Base-by-base conservation (phyloP, 495 filamentous ascomycete species). In the Parmelia sp. region DNA sequence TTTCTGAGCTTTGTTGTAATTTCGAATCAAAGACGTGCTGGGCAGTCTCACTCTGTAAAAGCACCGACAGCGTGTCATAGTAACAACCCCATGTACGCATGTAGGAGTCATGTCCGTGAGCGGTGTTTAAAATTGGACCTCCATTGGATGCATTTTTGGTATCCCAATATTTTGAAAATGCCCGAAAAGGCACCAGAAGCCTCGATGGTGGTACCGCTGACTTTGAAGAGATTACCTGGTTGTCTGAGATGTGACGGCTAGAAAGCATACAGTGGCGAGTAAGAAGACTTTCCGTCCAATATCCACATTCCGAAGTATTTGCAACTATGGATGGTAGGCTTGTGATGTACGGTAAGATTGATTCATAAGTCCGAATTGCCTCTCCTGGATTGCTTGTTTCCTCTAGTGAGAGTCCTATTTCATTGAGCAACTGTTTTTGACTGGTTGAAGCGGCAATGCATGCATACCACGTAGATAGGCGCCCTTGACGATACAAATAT, bases 221-320 rank as follows among this genome's bases (percentile, higher is more conserved):
- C 47, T 75, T 76, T 72, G 21, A 76, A 76, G 23, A 76, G 77
- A 60, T 77, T 73, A 6, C 15, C 12, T 37, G 19, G 51, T 65
- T 57, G 45, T 11, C 25, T 9, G 49, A 55, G 15, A 68, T 21
- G 44, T 86, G 79, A 19, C 27, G 55, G 64, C 82, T 81, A 17
- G 84, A 81, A 59, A 89, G 70, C 66, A 86, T 80, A 69, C 89
- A 92, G 60, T 85, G 86, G 60, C 87, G 86, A 1, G 85, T 86
- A 10, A 96, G 75, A 36, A 90, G 81, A 21, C 86, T 82, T 69
- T 96, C 90, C 11, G 88, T 84, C 92, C 92, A 96, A 65, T 82
- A 81, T 10, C 85, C 80, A 61, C 91, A 86, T 69, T 84, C 81
- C 8, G 79, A 75, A 53, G 78, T 73, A 51, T 49, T 57, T 29